These are phyloP conservation scores for Eucalyptus microcorys DNA, from an alignment of 345 rosid genomes.

Conservation along the genomic window DNA sequence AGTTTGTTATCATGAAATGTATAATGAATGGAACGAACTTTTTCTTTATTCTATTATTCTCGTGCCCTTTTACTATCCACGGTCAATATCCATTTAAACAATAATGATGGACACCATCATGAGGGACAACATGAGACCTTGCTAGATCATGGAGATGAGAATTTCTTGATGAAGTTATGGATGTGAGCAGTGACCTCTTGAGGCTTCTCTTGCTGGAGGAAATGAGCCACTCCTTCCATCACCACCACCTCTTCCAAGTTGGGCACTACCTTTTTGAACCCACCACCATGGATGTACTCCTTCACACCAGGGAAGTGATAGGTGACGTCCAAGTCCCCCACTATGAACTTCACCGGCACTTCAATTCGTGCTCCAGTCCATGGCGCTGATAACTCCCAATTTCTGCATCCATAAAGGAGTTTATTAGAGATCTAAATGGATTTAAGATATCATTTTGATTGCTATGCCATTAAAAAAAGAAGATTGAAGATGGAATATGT, in stretches of 20 bases:
- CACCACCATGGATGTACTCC: background rate
- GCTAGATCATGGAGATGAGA: background rate
- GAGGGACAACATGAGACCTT: background rate
- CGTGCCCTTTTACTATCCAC: background rate
- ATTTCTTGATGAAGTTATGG: constrained; percentile 13
- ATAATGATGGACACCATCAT: background rate
- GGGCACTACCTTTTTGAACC: constrained; percentile 3
- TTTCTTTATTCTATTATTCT: background rate
- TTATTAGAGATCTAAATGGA: background rate
- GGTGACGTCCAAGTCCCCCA: constrained; percentile 11
- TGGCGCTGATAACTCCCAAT: background rate
- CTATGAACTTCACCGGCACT: background rate
- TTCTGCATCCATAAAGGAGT: background rate
- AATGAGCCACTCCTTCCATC: constrained; percentile 17
- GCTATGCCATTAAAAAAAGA: background rate
- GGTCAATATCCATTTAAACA: background rate
- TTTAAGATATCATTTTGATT: background rate
- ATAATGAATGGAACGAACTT: background rate
- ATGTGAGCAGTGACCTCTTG: constrained; percentile 15
- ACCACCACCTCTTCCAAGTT: constrained; percentile 10
- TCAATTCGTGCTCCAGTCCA: background rate
- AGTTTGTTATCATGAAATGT: background rate
- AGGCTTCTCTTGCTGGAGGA: constrained; percentile 11
- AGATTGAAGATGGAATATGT: background rate
- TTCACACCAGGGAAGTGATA: constrained; percentile 7